These are phyloP conservation scores for Rubroshorea leprosula DNA, from an alignment of 345 rosid species.

Conservation along the genomic window DNA sequence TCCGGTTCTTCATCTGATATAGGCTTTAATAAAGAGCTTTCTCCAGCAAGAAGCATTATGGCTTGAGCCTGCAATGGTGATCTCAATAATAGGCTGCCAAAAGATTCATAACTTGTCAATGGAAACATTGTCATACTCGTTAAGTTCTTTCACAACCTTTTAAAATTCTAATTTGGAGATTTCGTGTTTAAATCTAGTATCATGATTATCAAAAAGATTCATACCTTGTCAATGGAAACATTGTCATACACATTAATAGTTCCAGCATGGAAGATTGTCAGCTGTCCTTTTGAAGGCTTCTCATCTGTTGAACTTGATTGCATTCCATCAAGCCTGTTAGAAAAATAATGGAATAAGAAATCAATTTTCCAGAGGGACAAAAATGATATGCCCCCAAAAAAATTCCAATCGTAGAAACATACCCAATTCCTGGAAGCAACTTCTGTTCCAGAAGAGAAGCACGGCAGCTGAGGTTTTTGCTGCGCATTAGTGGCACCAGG, in stretches of 20 bases:
- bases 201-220: background rate
- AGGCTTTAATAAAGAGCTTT: conserved; percentile 22
- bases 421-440: background rate
- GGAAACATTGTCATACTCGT: no score
- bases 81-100: background rate
- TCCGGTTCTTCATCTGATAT: background rate
- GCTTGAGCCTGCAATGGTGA: conserved; percentile 27
- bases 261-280: conserved; percentile 14
- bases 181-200: no score
- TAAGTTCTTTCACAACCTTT: no score
- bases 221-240: conserved; percentile 10
- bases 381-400: no score
- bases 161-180: no score
- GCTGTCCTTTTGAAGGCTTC: background rate
- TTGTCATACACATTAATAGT: conserved; percentile 6
- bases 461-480: background rate
- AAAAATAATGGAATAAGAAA: background rate
- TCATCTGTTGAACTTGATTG: background rate
- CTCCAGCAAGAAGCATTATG: conserved; percentile 35
- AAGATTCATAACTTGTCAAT: background rate
- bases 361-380: no score
- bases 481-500: background rate
- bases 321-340: background rate
- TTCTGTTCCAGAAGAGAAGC: conserved; percentile 5
- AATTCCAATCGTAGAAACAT: background rate